Conservation (phyloP, 768 basidiomycete species). For the Mycena rosella region DNA sequence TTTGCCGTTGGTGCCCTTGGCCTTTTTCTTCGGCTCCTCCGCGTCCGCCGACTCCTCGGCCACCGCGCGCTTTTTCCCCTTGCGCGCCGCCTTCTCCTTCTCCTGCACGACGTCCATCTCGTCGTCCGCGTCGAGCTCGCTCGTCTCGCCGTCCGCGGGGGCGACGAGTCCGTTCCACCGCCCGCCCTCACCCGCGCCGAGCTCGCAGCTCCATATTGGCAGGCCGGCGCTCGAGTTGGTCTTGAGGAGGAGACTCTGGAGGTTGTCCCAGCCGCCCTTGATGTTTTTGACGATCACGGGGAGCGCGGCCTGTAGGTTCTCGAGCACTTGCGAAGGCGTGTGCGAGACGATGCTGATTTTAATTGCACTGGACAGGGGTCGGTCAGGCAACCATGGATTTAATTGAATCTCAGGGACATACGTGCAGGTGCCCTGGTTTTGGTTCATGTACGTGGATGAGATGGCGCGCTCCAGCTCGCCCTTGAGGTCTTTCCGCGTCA, state of each 20-base stretch:
- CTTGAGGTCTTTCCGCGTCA: slow-evolving; percentile 92
- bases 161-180: slow-evolving; percentile 68
- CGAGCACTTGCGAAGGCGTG: slow-evolving; percentile 76
- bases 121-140: slow-evolving; percentile 44
- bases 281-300: slow-evolving; percentile 80
- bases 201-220: slow-evolving; percentile 90
- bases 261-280: slow-evolving; percentile 89
- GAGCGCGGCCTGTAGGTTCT: slow-evolving; percentile 83
- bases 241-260: slow-evolving; percentile 92
- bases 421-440: slow-evolving; percentile 94
- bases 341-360: slow-evolving; percentile 86
- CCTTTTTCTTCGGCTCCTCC: slow-evolving; percentile 61
- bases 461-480: slow-evolving; percentile 93
- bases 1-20: slow-evolving; percentile 45
- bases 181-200: slow-evolving; percentile 71
- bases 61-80: slow-evolving; percentile 53
- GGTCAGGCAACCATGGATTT: no score
- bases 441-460: slow-evolving; percentile 95
- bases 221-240: slow-evolving; percentile 85
- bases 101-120: slow-evolving; percentile 39
- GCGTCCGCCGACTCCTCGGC: slow-evolving; percentile 53
- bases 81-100: slow-evolving; percentile 41
- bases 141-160: slow-evolving; percentile 44
- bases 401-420: no score
- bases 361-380: slow-evolving; percentile 68